phyloP scores from a whole-genome alignment of 352 stramenopile genomes.

The Phytophthora ohioensis region DNA sequence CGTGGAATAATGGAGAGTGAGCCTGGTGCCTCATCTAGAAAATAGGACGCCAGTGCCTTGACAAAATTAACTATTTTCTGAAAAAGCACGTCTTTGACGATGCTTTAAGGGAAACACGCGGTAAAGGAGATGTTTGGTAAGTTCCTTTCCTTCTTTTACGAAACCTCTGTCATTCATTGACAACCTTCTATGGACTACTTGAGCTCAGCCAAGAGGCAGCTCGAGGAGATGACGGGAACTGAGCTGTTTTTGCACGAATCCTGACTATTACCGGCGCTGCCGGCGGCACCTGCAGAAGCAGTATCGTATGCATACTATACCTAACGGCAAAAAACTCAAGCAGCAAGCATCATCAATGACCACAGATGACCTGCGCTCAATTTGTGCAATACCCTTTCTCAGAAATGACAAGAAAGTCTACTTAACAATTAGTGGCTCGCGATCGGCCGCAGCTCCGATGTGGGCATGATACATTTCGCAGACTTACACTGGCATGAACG shows the following conservation, averaged over 20 bases:
- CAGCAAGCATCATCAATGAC: constrained; percentile 10
- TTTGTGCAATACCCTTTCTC: constrained; percentile 15
- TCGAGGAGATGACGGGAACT: neutral
- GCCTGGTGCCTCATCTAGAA: neutral
- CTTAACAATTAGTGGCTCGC: constrained; percentile 13
- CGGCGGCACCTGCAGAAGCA: constrained; percentile 18
- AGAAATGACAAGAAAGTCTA: constrained; percentile 16
- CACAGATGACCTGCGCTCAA: constrained; percentile 6
- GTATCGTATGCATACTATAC: constrained; percentile 8
- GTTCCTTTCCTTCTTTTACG: neutral
- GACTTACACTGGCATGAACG: constrained; percentile 15
- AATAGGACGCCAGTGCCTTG: neutral
- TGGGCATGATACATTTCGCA: constrained; percentile 12
- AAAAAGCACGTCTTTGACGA: neutral
- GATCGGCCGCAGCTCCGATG: constrained; percentile 14
- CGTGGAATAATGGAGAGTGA: neutral
- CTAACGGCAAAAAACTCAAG: constrained; percentile 10
- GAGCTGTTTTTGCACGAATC: neutral
- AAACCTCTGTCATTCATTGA: neutral
- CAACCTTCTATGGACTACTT: constrained; percentile 24
- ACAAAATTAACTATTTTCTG: neutral
- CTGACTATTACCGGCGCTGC: constrained; percentile 15
- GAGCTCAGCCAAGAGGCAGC: constrained; percentile 16
- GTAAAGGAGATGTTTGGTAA: neutral
- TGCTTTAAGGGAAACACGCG: neutral